These are phyloP conservation scores for Penicillium polonicum DNA, from an alignment of 2,329 filamentous ascomycete species.

Conservation along the genomic window DNA sequence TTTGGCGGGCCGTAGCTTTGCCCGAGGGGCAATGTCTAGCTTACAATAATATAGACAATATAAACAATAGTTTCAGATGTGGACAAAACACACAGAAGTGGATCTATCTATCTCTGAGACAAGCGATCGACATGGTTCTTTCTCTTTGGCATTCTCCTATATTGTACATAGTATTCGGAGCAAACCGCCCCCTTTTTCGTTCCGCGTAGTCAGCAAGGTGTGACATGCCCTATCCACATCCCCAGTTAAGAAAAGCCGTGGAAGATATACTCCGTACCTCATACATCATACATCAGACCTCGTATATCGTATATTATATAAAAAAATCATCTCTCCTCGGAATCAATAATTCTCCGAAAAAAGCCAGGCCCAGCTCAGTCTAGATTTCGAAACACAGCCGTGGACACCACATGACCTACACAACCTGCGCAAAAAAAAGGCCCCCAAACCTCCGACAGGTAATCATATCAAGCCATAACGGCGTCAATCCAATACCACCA, in stretches of 20 bases:
- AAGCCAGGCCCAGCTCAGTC: neutral
- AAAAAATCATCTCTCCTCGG: neutral
- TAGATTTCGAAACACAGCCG: neutral
- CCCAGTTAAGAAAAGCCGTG: neutral
- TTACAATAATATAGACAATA: conserved; percentile 5
- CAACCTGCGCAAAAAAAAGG: neutral
- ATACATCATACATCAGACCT: neutral
- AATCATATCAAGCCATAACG: neutral
- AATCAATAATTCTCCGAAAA: neutral
- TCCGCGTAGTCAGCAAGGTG: neutral
- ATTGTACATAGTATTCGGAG: neutral
- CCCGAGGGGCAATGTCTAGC: neutral
- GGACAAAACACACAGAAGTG: conserved; percentile 4
- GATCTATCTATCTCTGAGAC: conserved; percentile 8
- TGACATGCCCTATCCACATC: neutral
- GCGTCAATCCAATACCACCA: neutral
- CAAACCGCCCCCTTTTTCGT: neutral
- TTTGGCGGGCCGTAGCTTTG: neutral
- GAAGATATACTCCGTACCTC: neutral
- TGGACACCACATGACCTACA: conserved; percentile 7
- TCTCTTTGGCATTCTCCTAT: neutral
- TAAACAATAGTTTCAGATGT: conserved; percentile 12
- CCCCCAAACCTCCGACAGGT: neutral
- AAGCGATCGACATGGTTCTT: conserved; percentile 6
- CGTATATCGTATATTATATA: neutral